Conservation (phyloP, 1,139 yeast species). For the Taiozyma onychis region DNA sequence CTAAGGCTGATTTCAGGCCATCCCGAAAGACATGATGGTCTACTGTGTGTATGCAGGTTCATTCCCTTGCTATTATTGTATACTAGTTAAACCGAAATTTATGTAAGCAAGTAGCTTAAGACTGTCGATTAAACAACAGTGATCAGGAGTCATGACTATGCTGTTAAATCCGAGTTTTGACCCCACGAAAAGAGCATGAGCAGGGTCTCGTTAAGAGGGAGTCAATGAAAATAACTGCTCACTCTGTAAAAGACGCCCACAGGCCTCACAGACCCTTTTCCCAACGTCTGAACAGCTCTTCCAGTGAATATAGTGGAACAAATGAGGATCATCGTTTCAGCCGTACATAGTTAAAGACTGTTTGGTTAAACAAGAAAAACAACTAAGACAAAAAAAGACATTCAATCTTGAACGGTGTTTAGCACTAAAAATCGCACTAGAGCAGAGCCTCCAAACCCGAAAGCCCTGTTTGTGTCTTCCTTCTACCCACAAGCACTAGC, state of each 20-base stretch:
- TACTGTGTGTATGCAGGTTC: neutral
- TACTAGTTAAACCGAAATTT: neutral
- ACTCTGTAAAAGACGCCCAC: too few relatives aligned
- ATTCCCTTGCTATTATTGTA: neutral
- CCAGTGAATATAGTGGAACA: neutral
- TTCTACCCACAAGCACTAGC: neutral
- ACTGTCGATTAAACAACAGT: too few relatives aligned
- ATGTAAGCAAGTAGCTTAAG: too few relatives aligned
- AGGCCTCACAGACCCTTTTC: too few relatives aligned
- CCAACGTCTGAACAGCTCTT: neutral
- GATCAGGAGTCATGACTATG: neutral
- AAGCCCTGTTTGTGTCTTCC: neutral
- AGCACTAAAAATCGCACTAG: neutral
- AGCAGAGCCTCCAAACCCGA: neutral
- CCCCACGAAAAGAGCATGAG: neutral
- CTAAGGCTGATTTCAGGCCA: conserved; percentile 21
- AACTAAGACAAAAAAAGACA: neutral
- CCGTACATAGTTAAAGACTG: neutral
- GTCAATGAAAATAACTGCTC: too few relatives aligned
- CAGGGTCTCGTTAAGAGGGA: neutral
- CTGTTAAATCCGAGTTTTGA: neutral
- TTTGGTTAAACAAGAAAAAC: neutral
- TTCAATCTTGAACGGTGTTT: neutral
- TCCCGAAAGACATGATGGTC: conserved; percentile 21
- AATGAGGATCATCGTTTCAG: neutral